phyloP scores from a whole-genome alignment of 2,329 filamentous ascomycete genomes.

The Phialophora chinensis region DNA sequence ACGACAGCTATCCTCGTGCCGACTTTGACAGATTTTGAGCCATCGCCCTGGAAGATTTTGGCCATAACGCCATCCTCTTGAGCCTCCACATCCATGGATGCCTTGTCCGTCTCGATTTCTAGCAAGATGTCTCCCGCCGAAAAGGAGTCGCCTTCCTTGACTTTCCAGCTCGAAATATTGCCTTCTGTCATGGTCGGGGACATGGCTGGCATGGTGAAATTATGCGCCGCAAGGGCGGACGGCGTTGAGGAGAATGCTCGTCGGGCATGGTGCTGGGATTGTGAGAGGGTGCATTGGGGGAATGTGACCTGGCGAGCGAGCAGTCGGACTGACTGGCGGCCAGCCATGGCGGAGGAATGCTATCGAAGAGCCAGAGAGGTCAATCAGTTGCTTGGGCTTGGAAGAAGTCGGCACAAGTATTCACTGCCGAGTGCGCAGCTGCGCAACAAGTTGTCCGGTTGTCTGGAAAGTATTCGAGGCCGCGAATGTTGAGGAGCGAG shows the following conservation, averaged over 20 bases:
- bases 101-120: constrained; percentile 94
- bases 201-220: constrained; percentile 89
- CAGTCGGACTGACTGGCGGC: constrained; percentile 36
- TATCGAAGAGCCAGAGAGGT: background rate
- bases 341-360: constrained; percentile 31
- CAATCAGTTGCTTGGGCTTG: background rate
- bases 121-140: constrained; percentile 83
- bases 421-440: background rate
- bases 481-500: constrained; percentile 6
- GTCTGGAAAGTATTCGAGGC: background rate
- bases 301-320: constrained; percentile 37
- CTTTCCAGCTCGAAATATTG: constrained; percentile 82
- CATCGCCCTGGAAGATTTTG: constrained; percentile 76
- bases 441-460: background rate
- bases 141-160: constrained; percentile 84
- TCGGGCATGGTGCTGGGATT: constrained; percentile 30
- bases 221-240: constrained; percentile 70
- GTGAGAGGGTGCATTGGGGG: constrained; percentile 27
- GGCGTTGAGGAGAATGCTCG: constrained; percentile 34
- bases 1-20: constrained; percentile 82
- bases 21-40: constrained; percentile 77
- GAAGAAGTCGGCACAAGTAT: background rate
- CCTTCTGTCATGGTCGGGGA: constrained; percentile 95
- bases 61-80: constrained; percentile 86
- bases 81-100: constrained; percentile 92